A percentile compares a stretch with the other conserved stretches of the same genome.
Evolutionary conservation across 345 rosid genomes (phyloP).

Genomic region (Viola odorata): DNA sequence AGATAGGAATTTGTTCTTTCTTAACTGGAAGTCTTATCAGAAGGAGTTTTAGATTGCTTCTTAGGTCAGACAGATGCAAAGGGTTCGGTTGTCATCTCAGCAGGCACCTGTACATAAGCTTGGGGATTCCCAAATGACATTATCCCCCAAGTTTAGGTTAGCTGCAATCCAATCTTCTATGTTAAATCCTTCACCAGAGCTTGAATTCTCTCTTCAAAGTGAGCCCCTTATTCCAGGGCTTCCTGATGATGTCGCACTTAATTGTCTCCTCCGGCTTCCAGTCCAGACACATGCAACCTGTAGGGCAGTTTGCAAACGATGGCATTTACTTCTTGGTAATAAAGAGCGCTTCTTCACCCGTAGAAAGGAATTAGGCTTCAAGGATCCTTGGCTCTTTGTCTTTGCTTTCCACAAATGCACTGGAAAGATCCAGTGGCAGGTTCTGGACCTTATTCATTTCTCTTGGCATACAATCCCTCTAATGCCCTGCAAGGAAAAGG

Average conservation of each 20-base stretch:
- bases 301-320: slow-evolving; percentile 70
- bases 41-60: not conserved
- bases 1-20: not conserved
- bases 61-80: slow-evolving; percentile 50
- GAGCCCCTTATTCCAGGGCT: slow-evolving; percentile 81
- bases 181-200: slow-evolving; percentile 44
- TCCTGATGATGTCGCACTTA: slow-evolving; percentile 78
- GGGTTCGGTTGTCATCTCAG: slow-evolving; percentile 72
- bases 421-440: slow-evolving; percentile 79
- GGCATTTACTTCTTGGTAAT: slow-evolving; percentile 60
- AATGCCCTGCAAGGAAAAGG: slow-evolving; percentile 80
- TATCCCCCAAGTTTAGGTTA: slow-evolving; percentile 75
- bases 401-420: slow-evolving; percentile 69
- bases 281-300: slow-evolving; percentile 57
- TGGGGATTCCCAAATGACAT: slow-evolving; percentile 82
- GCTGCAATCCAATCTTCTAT: slow-evolving; percentile 52
- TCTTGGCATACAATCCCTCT: slow-evolving; percentile 78
- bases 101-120: slow-evolving; percentile 76
- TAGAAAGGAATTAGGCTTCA: slow-evolving; percentile 63
- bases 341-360: slow-evolving; percentile 65
- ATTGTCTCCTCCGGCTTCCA: slow-evolving; percentile 73
- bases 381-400: slow-evolving; percentile 82
- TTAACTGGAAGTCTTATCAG: not conserved
- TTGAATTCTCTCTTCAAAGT: slow-evolving; percentile 39
- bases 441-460: slow-evolving; percentile 57